phyloP scores from a whole-genome alignment of 768 basidiomycete genomes.

The Serendipita sp. region DNA sequence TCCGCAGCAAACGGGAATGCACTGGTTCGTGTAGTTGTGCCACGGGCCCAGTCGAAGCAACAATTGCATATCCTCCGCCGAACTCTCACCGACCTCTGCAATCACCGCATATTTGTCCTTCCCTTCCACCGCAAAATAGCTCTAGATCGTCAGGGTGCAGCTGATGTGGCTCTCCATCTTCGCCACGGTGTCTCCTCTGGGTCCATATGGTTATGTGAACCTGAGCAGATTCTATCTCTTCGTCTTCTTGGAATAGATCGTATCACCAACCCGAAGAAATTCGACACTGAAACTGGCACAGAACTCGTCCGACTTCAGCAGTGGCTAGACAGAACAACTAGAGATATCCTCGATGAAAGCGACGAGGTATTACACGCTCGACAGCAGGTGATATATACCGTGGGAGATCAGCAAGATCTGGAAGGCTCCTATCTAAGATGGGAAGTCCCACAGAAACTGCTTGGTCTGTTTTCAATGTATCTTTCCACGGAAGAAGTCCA shows the following conservation, averaged over 20 bases:
- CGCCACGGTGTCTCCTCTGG: too few species aligned
- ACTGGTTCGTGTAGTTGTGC: slow-evolving; percentile 32
- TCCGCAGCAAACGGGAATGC: slow-evolving; percentile 18
- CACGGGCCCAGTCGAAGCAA: slow-evolving; percentile 30
- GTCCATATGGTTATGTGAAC: slow-evolving; percentile 29
- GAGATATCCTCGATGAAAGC: slow-evolving; percentile 10
- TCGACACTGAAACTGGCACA: neutral
- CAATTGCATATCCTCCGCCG: slow-evolving; percentile 34
- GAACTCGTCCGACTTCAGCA: neutral
- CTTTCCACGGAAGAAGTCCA: too few species aligned
- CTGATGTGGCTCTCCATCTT: too few species aligned
- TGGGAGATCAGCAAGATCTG: slow-evolving; percentile 22
- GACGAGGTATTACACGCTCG: slow-evolving; percentile 27
- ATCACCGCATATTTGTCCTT: slow-evolving; percentile 31
- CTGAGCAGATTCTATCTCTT: slow-evolving; percentile 38
- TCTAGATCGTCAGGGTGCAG: slow-evolving; percentile 1
- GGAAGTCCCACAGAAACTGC: slow-evolving; percentile 24
- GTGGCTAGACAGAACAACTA: slow-evolving; percentile 13
- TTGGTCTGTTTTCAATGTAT: slow-evolving; percentile 10
- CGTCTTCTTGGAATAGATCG: slow-evolving; percentile 30
- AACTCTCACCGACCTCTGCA: slow-evolving; percentile 27
- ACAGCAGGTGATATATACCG: slow-evolving; percentile 34
- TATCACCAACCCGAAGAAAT: slow-evolving; percentile 11
- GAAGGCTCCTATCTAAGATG: slow-evolving; percentile 30
- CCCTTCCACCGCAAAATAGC: slow-evolving; percentile 32